Evolutionary conservation across 768 basidiomycete species (phyloP), one percentile per base, ranked within the genome.

Genomic region (Suillus luteus): DNA sequence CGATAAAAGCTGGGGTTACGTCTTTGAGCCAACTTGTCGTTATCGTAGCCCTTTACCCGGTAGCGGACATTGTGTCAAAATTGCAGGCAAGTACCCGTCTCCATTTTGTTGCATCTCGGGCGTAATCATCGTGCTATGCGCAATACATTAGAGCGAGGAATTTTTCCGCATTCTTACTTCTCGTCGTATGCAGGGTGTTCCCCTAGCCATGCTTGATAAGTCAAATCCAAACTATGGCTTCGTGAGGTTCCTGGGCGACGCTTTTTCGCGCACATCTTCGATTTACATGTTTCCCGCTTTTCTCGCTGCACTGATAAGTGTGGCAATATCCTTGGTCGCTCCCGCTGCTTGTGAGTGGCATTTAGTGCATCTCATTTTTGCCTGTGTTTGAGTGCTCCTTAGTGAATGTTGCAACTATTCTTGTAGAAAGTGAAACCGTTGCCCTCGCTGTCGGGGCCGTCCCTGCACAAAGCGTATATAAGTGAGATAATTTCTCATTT

Each of bases 1-100:
- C 65, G 12, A 74, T 74, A 62, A 74, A 74, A 62, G 70, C 70
- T 46, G 74, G 69, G 24, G 64, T 75, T 57, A 74, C 72, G 22
- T 61, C 73, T 4, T 67, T 74, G 24, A 73, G 66, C 17, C 72
- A 75, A 54, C 62, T 74, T 33, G 31, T 75, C 31, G 63, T 74
- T 37, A 67, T 67, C 46, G 71, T 73, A 14, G 74, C 73, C 0
- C 69, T 74, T 24, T 68, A 55, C 52, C 73, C 73, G 5, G 24
- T 74, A 22, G 62, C 64, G 8, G 59, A 59, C 38, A 31, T 69
- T 0, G 5, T 74, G 38, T 66, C 70, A 9, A 61, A 41, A n/a
- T 43, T 75, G 24, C 68, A 66, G 66, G 73, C 66, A 46, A 41
- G 68, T 19, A 12, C 22, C 9, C 14, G 27, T 27, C 5, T 27